These are phyloP conservation scores for Platanthera guangdongensis DNA, from an alignment of 106 monocot species.

Conservation along the genomic window DNA sequence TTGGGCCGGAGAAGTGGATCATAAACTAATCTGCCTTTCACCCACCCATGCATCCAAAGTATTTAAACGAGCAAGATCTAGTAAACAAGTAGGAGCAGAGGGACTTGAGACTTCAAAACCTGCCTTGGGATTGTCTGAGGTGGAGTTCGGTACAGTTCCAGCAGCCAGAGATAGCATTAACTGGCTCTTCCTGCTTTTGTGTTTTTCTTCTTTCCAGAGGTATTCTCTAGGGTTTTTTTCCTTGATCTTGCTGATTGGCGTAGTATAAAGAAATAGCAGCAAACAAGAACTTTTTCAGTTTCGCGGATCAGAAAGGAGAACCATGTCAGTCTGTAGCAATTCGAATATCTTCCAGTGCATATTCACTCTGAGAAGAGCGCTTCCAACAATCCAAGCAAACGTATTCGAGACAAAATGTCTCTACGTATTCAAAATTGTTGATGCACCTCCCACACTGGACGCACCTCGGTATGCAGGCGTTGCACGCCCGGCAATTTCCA, in stretches of 20 bases:
- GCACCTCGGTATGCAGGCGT: constrained; percentile 44
- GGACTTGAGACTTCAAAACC: background rate
- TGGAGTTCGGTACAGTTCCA: background rate
- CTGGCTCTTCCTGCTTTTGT: background rate
- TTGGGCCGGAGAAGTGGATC: background rate
- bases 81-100: background rate
- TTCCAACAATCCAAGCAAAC: constrained; percentile 34
- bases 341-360: background rate
- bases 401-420: constrained; percentile 43
- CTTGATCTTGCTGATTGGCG: too few species aligned
- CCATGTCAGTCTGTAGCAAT: too few species aligned
- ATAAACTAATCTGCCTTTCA: background rate
- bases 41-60: background rate
- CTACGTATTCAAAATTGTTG: constrained; percentile 29
- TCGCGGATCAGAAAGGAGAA: too few species aligned
- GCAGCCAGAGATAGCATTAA: background rate
- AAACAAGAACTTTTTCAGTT: too few species aligned
- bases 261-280: too few species aligned
- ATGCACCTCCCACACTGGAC: constrained; percentile 54
- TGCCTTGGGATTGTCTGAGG: background rate
- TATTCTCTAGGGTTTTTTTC: too few species aligned
- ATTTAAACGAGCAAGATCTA: background rate
- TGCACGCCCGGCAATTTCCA: constrained; percentile 39
- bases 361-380: background rate
- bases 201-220: too few species aligned